Evolutionary conservation across 148 eudicot genomes (phyloP), one percentile per base, ranked within the genome.

Genomic region (Rhododendron henanense): DNA sequence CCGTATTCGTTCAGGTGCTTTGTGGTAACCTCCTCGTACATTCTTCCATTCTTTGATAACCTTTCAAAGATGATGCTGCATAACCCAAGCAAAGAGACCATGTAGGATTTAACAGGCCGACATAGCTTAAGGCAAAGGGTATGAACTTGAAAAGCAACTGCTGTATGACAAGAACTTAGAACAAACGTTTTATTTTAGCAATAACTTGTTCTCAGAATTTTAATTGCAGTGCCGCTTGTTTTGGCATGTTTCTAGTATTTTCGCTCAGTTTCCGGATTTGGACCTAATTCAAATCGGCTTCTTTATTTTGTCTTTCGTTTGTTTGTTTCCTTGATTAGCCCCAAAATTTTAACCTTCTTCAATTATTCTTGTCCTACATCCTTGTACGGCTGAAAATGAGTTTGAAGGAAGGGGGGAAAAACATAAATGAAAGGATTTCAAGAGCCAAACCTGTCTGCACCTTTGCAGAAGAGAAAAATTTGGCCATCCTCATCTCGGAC

Each of bases 391-490:
- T 47, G 57, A 28, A 44, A 45, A 28, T 45, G 16, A 14, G 41
- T 83, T 81, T 35, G 25, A 45, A 65, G 57, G 45, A 21, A 84
- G 37, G 11, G 21, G 78, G 21, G 28, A 10, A 18, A 85, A 4
- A 39, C 7, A 77, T n/a, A 85, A 73, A 76, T 18, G 59, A 85
- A 79, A 89, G 51, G 78, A 80, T 78, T 31, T 44, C 59, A 23
- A 18, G 45, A 78, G 45, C 85, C 94, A 78, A 82, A 96, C 99
- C 98, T 96, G 94, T 96, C 99, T 83, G 99, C 99, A 82, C 99
- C 99, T 93, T 96, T 96, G 89, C 99, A 96, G 8, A 95, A 86
- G 84, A 96, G 95, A 88, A 94, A 86, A 87, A 94, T 89, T 85
- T 94, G 93, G 69, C 98, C 99, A 55, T 92, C 89, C 89, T 94